Conservation (phyloP, 2,329 filamentous ascomycete species). For the Cladobotryum mycophilum region DNA sequence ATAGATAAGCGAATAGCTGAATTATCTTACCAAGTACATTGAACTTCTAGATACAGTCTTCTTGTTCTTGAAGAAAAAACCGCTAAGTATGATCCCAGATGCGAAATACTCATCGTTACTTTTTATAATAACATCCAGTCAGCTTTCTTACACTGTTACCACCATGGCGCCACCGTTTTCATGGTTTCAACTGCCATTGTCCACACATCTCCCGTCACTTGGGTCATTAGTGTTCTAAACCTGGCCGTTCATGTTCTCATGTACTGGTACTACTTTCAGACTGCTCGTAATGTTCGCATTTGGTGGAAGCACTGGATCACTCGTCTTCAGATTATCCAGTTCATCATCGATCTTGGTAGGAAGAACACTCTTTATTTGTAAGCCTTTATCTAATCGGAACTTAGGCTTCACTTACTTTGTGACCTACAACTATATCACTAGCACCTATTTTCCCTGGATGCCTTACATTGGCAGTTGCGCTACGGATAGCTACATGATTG, state of each 20-base stretch:
- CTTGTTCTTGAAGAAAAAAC: slow-evolving; percentile 92
- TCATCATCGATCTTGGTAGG: slow-evolving; percentile 72
- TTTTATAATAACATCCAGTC: no score
- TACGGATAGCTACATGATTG: slow-evolving; percentile 72
- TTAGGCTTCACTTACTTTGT: slow-evolving; percentile 61
- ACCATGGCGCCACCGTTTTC: slow-evolving; percentile 81
- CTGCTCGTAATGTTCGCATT: slow-evolving; percentile 76
- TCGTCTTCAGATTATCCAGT: slow-evolving; percentile 81
- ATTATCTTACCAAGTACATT: slow-evolving; percentile 87
- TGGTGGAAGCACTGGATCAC: slow-evolving; percentile 98
- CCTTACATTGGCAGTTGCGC: slow-evolving; percentile 66
- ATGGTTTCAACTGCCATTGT: slow-evolving; percentile 87
- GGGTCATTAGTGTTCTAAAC: slow-evolving; percentile 80
- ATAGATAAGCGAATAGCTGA: slow-evolving; percentile 54
- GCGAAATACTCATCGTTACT: no score
- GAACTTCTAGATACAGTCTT: slow-evolving; percentile 84
- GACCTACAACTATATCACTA: slow-evolving; percentile 72
- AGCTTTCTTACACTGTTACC: slow-evolving; percentile 85
- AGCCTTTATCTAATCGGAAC: no score
- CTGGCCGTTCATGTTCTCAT: slow-evolving; percentile 82
- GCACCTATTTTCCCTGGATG: slow-evolving; percentile 62
- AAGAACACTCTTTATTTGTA: no score
- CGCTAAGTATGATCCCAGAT: slow-evolving; percentile 43
- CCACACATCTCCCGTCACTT: slow-evolving; percentile 76
- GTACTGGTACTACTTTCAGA: slow-evolving; percentile 98